A percentile compares a stretch with the other conserved stretches of the same genome.
Conservation (phyloP, 2,329 filamentous ascomycete genomes). For the Zasmidium citrigriseum region DNA sequence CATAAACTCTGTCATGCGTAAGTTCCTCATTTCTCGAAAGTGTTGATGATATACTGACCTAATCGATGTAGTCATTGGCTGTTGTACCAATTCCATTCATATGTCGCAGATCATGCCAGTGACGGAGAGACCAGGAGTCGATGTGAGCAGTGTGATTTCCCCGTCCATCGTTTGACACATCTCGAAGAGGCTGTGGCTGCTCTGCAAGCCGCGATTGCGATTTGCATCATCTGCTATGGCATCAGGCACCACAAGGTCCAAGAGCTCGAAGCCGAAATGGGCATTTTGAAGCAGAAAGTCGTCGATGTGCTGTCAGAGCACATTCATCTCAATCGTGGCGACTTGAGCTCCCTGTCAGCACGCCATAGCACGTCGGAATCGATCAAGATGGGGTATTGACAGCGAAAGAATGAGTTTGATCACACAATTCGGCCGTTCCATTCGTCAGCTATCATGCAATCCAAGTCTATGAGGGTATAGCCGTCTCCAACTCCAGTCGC, state of each 20-base stretch:
- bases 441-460: neutral
- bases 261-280: neutral
- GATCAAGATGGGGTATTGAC: no score
- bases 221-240: neutral
- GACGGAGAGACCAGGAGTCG: neutral
- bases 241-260: neutral
- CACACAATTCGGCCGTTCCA: neutral
- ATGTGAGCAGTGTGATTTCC: neutral
- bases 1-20: neutral
- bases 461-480: neutral
- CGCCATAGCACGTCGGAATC: no score
- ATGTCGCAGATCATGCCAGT: neutral
- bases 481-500: neutral
- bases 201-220: neutral
- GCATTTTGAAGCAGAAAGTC: neutral
- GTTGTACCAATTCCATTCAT: neutral
- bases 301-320: neutral
- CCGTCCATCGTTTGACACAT: neutral
- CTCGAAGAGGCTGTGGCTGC: neutral
- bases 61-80: neutral
- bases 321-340: neutral
- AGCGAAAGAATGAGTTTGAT: no score
- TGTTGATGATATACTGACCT: neutral
- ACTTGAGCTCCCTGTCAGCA: no score
- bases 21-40: neutral